Percentiles rank a stretch among this genome's conserved stretches.
Evolutionary conservation across 148 eudicot genomes (phyloP).

Genomic region (Chenopodium quinoa): DNA sequence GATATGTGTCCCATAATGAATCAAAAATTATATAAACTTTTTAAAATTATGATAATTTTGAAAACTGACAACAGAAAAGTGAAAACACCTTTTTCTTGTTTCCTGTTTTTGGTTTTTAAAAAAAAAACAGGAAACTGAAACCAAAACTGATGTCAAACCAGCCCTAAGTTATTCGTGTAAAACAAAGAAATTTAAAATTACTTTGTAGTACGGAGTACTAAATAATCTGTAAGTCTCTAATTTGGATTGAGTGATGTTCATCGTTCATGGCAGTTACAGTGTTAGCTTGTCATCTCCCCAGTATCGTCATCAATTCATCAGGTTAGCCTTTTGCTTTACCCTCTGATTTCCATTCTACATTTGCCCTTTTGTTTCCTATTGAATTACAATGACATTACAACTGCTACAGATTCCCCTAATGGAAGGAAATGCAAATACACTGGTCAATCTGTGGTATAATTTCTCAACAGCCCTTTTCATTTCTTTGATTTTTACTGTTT

Average conservation of each 20-base stretch:
- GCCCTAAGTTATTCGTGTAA: too few species aligned
- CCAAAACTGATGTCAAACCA: too few species aligned
- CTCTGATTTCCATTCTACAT: background rate
- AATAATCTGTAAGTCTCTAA: too few species aligned
- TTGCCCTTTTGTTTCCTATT: background rate
- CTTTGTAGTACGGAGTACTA: too few species aligned
- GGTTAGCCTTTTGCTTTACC: constrained; percentile 10
- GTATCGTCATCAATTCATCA: constrained; percentile 15
- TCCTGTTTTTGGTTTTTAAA: too few species aligned
- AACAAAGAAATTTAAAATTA: too few species aligned
- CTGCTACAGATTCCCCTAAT: constrained; percentile 16
- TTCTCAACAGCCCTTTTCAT: background rate
- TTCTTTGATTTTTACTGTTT: background rate
- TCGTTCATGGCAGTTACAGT: constrained; percentile 26
- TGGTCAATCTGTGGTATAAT: constrained; percentile 51
- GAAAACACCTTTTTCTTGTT: too few species aligned
- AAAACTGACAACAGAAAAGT: too few species aligned
- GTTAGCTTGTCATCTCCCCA: constrained; percentile 20
- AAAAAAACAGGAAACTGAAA: too few species aligned
- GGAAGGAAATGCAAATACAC: constrained; percentile 45
- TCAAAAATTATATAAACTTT: too few species aligned
- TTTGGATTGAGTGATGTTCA: background rate
- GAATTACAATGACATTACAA: background rate
- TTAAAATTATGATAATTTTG: too few species aligned
- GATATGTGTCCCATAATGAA: too few species aligned